Base-by-base conservation (phyloP, 1,139 yeast genomes). In the Lodderomyces parapsilosis region DNA sequence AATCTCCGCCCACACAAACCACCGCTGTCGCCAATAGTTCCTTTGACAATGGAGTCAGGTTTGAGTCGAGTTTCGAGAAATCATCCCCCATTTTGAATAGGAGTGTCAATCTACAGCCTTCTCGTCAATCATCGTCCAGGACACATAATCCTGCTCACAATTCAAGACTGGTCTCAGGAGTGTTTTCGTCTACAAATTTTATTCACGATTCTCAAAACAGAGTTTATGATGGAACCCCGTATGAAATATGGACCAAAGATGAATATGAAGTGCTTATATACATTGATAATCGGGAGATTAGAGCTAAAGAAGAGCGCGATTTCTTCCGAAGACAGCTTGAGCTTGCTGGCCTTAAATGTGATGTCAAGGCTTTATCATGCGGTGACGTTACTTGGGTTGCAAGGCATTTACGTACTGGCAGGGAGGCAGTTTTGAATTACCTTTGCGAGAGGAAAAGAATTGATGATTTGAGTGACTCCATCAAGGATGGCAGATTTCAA, bases 361-460 rank as follows among this genome's bases (percentile, higher is more conserved):
- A 79, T 18, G 78, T 77, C 0, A 63, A 79, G 40, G 70, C 86
- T 1, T 67, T 94, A 32, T 68, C 95, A 0, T 80, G 91, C 1
- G 98, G 99, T 1, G 99, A 94, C 67, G 82, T 85, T 1, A 54
- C 86, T 8, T 94, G 99, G 99, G 74, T 90, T 3, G 99, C 97
- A 0, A 74, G 75, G 46, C 77, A 90, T 56, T 75, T 66, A 41
- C 54, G 49, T 0, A 78, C 87, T 0, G 74, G 77, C 1, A 74
- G 76, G 45, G 83, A 83, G 45, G 90, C 83, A 2, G 83, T 88
- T 0, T 63, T 94, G 17, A 88, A 91, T 56, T 83, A 79, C 49
- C 84, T 93, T 22, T 76, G 94, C 44, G 99, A 94, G 62, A 74
- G 99, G 33, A 94, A 94, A 62, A 68, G 96, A 45, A 63, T 90